phyloP scores from a whole-genome alignment of 495 filamentous ascomycete genomes.

The Podospora comata region DNA sequence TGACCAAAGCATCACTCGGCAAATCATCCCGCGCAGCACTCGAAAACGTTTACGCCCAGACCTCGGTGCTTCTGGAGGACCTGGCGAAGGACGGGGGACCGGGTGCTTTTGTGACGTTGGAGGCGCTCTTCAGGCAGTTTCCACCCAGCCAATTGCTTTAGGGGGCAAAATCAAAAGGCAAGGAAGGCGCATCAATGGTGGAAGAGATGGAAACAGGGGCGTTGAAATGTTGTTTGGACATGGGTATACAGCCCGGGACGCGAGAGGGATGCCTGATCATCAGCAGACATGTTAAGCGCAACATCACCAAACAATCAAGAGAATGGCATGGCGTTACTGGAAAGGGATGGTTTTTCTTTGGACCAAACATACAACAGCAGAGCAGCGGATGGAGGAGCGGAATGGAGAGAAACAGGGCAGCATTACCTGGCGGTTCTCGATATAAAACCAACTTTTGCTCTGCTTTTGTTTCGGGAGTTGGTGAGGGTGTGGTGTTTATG shows the following conservation, averaged over 20 bases:
- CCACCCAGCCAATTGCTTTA: conserved; percentile 26
- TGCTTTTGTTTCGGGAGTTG: too few relatives aligned
- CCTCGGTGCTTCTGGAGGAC: conserved; percentile 77
- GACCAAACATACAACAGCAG: too few relatives aligned
- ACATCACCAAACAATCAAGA: too few relatives aligned
- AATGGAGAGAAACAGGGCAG: too few relatives aligned
- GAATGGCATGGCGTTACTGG: too few relatives aligned
- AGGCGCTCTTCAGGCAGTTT: conserved; percentile 56
- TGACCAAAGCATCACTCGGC: conserved; percentile 70
- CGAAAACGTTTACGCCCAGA: conserved; percentile 84
- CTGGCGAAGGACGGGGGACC: conserved; percentile 78
- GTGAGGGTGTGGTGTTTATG: too few relatives aligned
- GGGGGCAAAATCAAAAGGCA: neutral
- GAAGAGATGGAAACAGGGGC: neutral
- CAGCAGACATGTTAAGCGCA: too few relatives aligned
- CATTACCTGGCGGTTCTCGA: too few relatives aligned
- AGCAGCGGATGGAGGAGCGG: too few relatives aligned
- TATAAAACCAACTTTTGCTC: too few relatives aligned
- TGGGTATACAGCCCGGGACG: neutral
- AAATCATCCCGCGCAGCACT: conserved; percentile 85
- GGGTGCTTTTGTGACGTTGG: conserved; percentile 83
- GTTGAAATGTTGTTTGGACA: neutral
- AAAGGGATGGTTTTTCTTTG: too few relatives aligned
- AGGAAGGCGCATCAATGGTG: neutral
- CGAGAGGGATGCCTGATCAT: neutral